Conservation (phyloP, 768 basidiomycete species). For the Scleroderma bovista region DNA sequence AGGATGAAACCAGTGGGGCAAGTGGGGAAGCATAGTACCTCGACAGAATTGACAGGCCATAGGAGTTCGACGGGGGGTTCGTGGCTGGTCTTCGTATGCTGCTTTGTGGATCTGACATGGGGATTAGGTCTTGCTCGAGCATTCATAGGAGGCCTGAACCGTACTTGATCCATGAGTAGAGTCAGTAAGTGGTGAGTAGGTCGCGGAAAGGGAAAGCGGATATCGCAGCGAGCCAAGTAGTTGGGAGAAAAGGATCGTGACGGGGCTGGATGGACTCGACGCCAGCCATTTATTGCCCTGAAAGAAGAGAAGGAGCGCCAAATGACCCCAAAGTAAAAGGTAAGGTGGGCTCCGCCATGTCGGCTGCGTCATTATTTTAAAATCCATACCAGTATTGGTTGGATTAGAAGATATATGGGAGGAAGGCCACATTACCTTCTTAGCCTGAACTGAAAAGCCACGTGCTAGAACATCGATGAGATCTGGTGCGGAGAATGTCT, state of each 20-base stretch:
- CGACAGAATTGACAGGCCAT: constrained; percentile 77
- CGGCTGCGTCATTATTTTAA: constrained; percentile 27
- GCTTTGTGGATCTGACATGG: too few relatives aligned
- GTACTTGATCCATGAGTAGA: not conserved
- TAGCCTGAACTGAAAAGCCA: not conserved
- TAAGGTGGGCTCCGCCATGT: not conserved
- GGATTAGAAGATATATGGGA: not conserved
- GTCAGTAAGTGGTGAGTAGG: not conserved
- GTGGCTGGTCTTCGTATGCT: constrained; percentile 19
- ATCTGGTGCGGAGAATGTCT: not conserved
- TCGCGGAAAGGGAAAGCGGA: not conserved
- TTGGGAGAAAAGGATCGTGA: not conserved
- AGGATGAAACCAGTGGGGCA: constrained; percentile 1
- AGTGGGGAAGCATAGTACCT: constrained; percentile 31
- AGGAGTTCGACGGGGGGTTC: constrained; percentile 43
- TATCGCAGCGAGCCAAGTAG: not conserved
- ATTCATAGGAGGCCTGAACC: not conserved
- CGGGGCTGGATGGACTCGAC: too few relatives aligned
- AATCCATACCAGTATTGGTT: constrained; percentile 14
- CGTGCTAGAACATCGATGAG: not conserved
- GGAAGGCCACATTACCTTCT: not conserved
- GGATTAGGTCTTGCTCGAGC: not conserved
- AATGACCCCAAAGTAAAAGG: constrained; percentile 1
- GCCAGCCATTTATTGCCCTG: not conserved
- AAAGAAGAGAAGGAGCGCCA: not conserved